These are phyloP conservation scores for Pythium vanterpoolii DNA, from an alignment of 352 stramenopile species.

Conservation along the genomic window DNA sequence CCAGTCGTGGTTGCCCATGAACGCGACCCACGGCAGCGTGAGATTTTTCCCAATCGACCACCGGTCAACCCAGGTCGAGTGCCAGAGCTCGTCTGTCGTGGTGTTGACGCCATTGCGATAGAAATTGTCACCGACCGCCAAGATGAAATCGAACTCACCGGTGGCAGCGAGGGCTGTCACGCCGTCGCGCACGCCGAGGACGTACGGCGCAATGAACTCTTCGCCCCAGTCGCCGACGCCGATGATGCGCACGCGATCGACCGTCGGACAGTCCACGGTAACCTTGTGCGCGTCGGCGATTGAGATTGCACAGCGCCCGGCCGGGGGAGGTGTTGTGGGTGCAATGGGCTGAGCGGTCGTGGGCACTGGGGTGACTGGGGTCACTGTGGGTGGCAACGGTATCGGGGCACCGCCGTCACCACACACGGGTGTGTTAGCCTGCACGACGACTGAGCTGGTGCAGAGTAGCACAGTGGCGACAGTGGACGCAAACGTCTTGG, in stretches of 20 bases:
- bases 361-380: not conserved
- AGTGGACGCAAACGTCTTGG: not conserved
- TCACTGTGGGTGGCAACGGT: not conserved
- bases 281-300: conserved; percentile 11
- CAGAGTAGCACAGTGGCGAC: not conserved
- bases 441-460: not conserved
- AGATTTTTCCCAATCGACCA: conserved; percentile 32
- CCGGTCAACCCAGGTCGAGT: conserved; percentile 31
- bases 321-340: not conserved
- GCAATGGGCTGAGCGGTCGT: no score
- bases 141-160: conserved; percentile 31
- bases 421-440: not conserved
- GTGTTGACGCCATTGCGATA: conserved; percentile 34
- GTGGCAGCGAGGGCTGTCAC: conserved; percentile 25
- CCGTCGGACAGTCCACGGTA: conserved; percentile 14
- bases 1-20: conserved; percentile 42
- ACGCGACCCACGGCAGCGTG: conserved; percentile 36
- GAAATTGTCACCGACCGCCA: conserved; percentile 43
- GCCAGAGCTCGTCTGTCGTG: conserved; percentile 28
- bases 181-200: conserved; percentile 33
- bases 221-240: conserved; percentile 38
- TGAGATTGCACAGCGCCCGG: conserved; percentile 12
- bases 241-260: conserved; percentile 32
- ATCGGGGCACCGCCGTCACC: not conserved
- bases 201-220: conserved; percentile 21